Conservation (phyloP, 108 stramenopile genomes). For the Aurantiochytrium sp. region DNA sequence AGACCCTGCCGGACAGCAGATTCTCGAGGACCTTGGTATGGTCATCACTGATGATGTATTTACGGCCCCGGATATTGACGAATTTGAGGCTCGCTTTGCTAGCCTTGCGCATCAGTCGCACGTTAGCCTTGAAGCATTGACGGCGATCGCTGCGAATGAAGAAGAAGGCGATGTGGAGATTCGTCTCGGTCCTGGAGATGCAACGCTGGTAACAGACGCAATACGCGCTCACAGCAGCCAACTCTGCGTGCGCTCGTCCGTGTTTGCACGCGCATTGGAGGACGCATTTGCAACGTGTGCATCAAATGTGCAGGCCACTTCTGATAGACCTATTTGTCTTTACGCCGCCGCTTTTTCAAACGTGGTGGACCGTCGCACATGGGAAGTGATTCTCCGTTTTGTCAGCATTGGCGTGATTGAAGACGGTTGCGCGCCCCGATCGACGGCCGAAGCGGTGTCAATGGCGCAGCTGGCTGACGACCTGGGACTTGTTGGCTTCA, state of each 20-base stretch:
- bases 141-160: background rate
- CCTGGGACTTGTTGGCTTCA: background rate
- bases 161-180: no score
- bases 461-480: background rate
- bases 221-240: no score
- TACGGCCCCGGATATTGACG: background rate
- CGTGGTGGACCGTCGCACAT: background rate
- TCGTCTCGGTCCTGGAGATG: no score
- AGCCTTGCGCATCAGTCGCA: background rate
- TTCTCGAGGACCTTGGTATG: background rate
- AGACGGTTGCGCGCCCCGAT: background rate
- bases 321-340: background rate
- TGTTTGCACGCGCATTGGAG: no score
- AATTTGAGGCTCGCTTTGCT: background rate
- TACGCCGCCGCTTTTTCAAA: background rate
- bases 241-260: no score
- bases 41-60: background rate
- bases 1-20: background rate
- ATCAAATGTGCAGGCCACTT: no score
- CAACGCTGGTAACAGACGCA: no score
- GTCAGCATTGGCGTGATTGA: background rate
- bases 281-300: no score
- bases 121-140: background rate
- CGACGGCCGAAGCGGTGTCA: background rate
- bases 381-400: background rate